Conservation (phyloP, 306 rosid species). For the Vigna nakashimae region DNA sequence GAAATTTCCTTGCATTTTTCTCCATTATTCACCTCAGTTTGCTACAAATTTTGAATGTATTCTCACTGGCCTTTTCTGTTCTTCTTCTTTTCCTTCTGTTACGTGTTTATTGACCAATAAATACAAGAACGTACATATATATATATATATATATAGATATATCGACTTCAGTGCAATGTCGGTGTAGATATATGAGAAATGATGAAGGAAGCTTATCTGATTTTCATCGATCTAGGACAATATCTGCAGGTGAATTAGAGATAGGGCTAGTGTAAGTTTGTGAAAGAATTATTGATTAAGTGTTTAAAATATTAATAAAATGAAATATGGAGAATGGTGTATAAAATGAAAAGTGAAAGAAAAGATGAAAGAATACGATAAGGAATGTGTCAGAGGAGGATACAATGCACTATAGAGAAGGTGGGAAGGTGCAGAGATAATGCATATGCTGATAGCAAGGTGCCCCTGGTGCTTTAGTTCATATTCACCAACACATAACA, state of each 20-base stretch:
- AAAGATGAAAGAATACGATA: slow-evolving; percentile 42
- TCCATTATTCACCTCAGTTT: background rate
- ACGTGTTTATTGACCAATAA: background rate
- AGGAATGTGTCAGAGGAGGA: slow-evolving; percentile 62
- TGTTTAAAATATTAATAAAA: background rate
- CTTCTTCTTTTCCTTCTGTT: background rate
- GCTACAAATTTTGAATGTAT: background rate
- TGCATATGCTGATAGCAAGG: slow-evolving; percentile 36
- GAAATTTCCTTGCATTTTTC: background rate
- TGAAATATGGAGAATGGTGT: background rate
- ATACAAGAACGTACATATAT: background rate
- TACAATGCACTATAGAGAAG: slow-evolving; percentile 55
- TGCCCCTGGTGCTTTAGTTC: slow-evolving; percentile 25
- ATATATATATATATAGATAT: too few relatives aligned
- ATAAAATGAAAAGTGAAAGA: background rate
- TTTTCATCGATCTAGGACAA: background rate
- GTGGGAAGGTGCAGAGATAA: slow-evolving; percentile 37
- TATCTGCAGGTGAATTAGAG: background rate
- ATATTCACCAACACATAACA: background rate
- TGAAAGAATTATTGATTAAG: background rate
- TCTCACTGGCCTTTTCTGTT: background rate
- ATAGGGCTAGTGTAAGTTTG: background rate
- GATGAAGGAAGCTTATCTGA: slow-evolving; percentile 12
- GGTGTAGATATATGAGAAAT: background rate
- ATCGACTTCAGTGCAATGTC: background rate